Evolutionary conservation across 2,329 filamentous ascomycete genomes (phyloP), one percentile per base, ranked within the genome.

Genomic region (Myotisia sp.): DNA sequence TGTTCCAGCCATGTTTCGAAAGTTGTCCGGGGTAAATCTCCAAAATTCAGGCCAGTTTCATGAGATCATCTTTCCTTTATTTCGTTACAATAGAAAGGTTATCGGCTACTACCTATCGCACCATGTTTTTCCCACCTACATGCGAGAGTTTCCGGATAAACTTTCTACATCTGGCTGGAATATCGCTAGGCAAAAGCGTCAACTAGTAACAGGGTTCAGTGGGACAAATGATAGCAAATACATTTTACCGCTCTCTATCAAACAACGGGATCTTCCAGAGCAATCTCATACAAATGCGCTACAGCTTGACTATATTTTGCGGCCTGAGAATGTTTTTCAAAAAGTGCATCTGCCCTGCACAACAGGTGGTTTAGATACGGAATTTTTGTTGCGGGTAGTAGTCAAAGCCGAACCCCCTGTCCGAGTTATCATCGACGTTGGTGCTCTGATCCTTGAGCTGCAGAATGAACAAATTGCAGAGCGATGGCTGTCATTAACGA

Each of bases 121-220:
- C 3, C 48, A 72, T 0, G 64, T 75, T 0, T 79, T 79, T 39
- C 62, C 71, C 0, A 70, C 63, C 13, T 64, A 74, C 10, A 65
- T 69, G 39, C 71, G 65, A 13, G 68, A 78, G 36, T 79, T 76
- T 29, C 65, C 67, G 0, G 36, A 60, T 4, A 79, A 77, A 38
- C 52, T 80, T 0, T 71, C 68, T 0, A 64, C 70, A 0, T 79
- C 74, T 0, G 74, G 73, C 0, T 80, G 74, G 74, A 73, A 80
- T 35, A 52, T 79, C n/a, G 70, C 58, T 0, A 48, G 54, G 22
- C 26, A 22, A 4, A 74, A 65, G 34, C 5, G 10, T 0, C 55
- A 69, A 12, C 59, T 63, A 0, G 70, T 63, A 0, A 76, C 72
- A 0, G 76, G 75, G 0, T 80, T 80, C 45, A 76, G 71, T 28